Evolutionary conservation across 768 basidiomycete species (phyloP).

Genomic region (Lactifluus pinguis): DNA sequence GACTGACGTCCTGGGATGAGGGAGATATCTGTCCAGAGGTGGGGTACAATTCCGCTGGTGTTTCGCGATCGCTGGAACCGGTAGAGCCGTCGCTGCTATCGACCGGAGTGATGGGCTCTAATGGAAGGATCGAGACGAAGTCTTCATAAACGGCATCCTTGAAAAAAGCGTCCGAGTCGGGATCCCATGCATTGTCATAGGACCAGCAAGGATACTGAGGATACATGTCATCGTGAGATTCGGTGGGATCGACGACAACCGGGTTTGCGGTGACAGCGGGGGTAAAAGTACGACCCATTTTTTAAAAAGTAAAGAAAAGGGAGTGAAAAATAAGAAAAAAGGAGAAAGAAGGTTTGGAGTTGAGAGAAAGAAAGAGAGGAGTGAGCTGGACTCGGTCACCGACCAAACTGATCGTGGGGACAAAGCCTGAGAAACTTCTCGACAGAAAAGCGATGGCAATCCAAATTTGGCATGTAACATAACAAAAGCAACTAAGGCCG

Average conservation of each 20-base stretch:
- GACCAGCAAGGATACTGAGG: conserved; percentile 16
- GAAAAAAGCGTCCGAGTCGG: conserved; percentile 21
- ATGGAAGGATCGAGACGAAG: conserved; percentile 8
- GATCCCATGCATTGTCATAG: conserved; percentile 20
- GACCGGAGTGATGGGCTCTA: conserved; percentile 12
- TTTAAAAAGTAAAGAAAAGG: background rate
- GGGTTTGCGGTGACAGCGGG: conserved; percentile 1
- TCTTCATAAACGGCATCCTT: conserved; percentile 19
- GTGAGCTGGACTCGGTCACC: conserved; percentile 6
- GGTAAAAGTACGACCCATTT: conserved; percentile 19
- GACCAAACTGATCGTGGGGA: background rate
- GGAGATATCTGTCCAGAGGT: conserved; percentile 1
- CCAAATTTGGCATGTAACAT: background rate
- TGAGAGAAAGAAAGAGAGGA: conserved; percentile 11
- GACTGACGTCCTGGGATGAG: background rate
- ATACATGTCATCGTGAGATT: conserved; percentile 6
- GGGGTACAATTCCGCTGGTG: conserved; percentile 12
- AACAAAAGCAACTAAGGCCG: background rate
- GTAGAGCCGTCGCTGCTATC: conserved; percentile 13
- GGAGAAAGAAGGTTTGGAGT: conserved; percentile 1
- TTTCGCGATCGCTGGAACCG: conserved; percentile 17
- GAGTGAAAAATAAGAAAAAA: background rate
- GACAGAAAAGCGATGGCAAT: background rate
- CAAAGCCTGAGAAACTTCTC: background rate
- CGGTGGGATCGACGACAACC: conserved; percentile 12